These are phyloP conservation scores for Aristolochia fimbriata DNA, from an alignment of 164 flowering plant species.

Conservation along the genomic window DNA sequence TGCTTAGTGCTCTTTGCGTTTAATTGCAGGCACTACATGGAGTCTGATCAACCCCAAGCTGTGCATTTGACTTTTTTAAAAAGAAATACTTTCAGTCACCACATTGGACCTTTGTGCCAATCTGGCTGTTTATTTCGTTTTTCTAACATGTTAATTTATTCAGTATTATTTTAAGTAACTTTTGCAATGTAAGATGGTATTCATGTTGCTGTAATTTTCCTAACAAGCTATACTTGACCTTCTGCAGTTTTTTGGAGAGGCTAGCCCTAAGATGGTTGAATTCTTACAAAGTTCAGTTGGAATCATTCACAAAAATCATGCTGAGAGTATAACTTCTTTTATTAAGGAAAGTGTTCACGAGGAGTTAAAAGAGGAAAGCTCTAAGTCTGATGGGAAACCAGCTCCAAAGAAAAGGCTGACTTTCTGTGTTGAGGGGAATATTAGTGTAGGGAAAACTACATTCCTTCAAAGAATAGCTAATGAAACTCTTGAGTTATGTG, in stretches of 20 bases:
- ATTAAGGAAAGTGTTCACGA: constrained; percentile 82
- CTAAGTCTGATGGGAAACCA: constrained; percentile 30
- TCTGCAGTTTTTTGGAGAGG: constrained; percentile 74
- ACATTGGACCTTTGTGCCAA: too few relatives aligned
- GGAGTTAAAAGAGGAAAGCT: constrained; percentile 51
- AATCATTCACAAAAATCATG: constrained; percentile 85
- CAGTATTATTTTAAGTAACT: too few relatives aligned
- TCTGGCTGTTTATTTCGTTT: too few relatives aligned
- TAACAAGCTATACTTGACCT: constrained; percentile 1
- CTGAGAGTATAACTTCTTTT: constrained; percentile 83
- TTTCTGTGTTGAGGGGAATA: constrained; percentile 95
- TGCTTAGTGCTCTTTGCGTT: too few relatives aligned
- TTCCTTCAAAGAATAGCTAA: constrained; percentile 93
- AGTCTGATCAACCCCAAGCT: too few relatives aligned
- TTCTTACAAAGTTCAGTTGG: constrained; percentile 82
- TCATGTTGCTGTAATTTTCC: background rate
- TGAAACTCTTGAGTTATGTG: constrained; percentile 91
- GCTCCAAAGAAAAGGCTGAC: constrained; percentile 56
- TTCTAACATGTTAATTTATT: too few relatives aligned
- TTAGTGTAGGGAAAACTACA: constrained; percentile 95
- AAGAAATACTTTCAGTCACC: too few relatives aligned
- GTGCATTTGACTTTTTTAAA: too few relatives aligned
- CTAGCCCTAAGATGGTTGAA: constrained; percentile 82
- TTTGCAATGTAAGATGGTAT: too few relatives aligned
- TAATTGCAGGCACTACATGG: too few relatives aligned